These are phyloP conservation scores for Ustilago lituana DNA, from an alignment of 1,284 basidiomycete species.

Conservation along the genomic window DNA sequence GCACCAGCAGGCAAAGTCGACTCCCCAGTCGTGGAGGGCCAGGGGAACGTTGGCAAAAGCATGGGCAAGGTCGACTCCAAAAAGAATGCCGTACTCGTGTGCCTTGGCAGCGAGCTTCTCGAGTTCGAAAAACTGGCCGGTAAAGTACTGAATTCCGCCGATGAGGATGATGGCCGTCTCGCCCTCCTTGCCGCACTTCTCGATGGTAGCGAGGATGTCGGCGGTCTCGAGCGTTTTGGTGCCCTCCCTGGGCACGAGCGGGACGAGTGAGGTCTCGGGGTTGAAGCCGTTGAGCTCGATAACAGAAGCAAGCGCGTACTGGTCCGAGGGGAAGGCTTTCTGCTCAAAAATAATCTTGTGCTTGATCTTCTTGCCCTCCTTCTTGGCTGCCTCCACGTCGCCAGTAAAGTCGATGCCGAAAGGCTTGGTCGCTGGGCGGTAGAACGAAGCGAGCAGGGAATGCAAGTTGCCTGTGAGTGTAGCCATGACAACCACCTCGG, in stretches of 20 bases:
- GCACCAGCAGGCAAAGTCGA: constrained; percentile 83
- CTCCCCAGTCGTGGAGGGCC: constrained; percentile 87
- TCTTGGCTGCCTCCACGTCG: constrained; percentile 30
- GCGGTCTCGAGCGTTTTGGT: constrained; percentile 88
- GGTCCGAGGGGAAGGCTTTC: constrained; percentile 94
- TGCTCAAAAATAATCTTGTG: constrained; percentile 97
- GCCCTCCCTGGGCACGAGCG: constrained; percentile 80
- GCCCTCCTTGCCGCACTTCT: constrained; percentile 62
- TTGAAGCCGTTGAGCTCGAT: constrained; percentile 81
- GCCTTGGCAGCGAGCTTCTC: constrained; percentile 81
- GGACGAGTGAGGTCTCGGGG: constrained; percentile 78
- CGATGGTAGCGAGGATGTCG: constrained; percentile 84
- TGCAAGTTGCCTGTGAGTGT: constrained; percentile 94
- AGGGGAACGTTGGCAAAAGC: constrained; percentile 92
- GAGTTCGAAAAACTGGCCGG: constrained; percentile 94
- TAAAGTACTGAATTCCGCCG: constrained; percentile 81
- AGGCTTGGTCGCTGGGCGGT: constrained; percentile 76
- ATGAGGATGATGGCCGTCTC: constrained; percentile 61
- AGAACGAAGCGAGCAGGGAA: constrained; percentile 91
- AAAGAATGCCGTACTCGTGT: constrained; percentile 80
- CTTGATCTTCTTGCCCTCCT: constrained; percentile 35
- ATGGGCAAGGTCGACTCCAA: constrained; percentile 96
- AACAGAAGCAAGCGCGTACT: constrained; percentile 94
- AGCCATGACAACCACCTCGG: constrained; percentile 92
- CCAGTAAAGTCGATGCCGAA: constrained; percentile 38